Evolutionary conservation across 179 eudicot genomes (phyloP), one percentile per base, ranked within the genome.

Genomic region (Silene coronaria): DNA sequence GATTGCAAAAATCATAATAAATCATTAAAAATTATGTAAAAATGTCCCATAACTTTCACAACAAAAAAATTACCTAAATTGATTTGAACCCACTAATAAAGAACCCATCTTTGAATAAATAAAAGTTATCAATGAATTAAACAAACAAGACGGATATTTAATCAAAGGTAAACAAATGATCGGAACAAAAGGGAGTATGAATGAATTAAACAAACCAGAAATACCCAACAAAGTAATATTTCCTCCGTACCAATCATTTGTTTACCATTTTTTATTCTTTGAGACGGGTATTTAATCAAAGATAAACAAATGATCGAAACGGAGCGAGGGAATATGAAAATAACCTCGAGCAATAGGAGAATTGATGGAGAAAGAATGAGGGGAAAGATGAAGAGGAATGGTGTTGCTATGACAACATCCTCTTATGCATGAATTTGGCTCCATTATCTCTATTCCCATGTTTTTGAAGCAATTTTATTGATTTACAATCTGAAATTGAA

Each of bases 331-430:
- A n/a, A 46, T 38, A 57, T 28, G 22, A 16, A 28, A 65, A 32
- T 5, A 17, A n/a, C 97, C 99, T 86, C 87, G 80, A 73, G 97
- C 97, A 76, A 95, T 86, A 26, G 95, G 95, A 75, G 86, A 81
- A 7, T 80, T 82, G 61, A 92, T 82, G 46, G 95, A 81, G 80
- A 80, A 88, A 11, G 91, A 84, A 73, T 91, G 82, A 81, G 99
- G 83, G 23, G 83, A 86, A 45, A 95, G 96, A 79, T 85, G 97
- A 16, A 95, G 95, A 76, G 97, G 97, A 76, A 92, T 89, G 23
- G 87, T 75, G 19, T 77, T 63, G 87, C 99, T 95, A 45, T 80
- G 87, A 81, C 99, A 95, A 68, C 97, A 95, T 28, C 99, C 97
- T 42, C 97, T 80, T 24, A 89, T 81, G 84, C 96, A 95, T 3